Evolutionary conservation across 148 eudicot species (phyloP).

Genomic region (Nepenthes mirabilis): DNA sequence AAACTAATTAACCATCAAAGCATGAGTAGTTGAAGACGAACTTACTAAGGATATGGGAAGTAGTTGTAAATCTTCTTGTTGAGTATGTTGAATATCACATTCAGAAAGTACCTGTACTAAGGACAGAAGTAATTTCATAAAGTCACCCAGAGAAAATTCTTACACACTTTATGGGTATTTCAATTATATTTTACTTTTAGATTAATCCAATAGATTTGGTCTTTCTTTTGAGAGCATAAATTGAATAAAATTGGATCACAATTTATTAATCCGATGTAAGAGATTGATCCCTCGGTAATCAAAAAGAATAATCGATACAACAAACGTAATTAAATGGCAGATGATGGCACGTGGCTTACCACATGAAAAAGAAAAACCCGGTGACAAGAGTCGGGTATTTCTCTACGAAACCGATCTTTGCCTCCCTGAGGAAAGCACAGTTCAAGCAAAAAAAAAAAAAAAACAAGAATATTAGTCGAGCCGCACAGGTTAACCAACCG

Average conservation of each 20-base stretch:
- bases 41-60: conserved; percentile 99
- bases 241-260: too few species aligned
- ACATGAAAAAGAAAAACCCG: conserved; percentile 99
- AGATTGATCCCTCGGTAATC: neutral
- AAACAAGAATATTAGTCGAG: conserved; percentile 6
- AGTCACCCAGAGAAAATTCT: neutral
- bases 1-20: neutral
- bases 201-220: too few species aligned
- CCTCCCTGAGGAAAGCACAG: conserved; percentile 33
- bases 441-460: neutral
- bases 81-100: conserved; percentile 95
- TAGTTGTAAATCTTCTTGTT: conserved; percentile 99
- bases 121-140: too few species aligned
- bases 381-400: conserved; percentile 72
- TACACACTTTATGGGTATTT: neutral
- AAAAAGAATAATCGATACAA: neutral
- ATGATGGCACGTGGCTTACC: conserved; percentile 31
- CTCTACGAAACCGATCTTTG: conserved; percentile 60
- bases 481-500: conserved; percentile 8
- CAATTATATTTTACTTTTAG: too few species aligned
- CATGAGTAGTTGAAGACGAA: neutral
- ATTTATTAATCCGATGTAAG: too few species aligned
- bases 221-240: too few species aligned
- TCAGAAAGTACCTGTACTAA: conserved; percentile 74
- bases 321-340: neutral